These are phyloP conservation scores for Exserohilum rostratum DNA, from an alignment of 2,329 filamentous ascomycete species.

Conservation along the genomic window DNA sequence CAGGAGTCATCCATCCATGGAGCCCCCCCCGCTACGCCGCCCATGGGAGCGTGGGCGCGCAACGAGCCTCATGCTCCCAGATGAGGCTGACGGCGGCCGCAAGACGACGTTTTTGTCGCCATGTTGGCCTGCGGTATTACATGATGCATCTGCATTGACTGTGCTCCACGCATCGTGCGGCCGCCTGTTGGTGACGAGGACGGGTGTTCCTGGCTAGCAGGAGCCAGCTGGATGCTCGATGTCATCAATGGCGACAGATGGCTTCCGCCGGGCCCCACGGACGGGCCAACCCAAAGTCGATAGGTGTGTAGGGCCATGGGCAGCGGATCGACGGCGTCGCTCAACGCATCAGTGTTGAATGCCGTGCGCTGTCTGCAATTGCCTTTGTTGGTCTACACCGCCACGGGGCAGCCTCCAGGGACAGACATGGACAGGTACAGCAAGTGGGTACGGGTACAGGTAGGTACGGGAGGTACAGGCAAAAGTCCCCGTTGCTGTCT, in stretches of 20 bases:
- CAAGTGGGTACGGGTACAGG: conserved; percentile 31
- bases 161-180: conserved; percentile 8
- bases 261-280: conserved; percentile 8
- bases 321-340: conserved; percentile 4
- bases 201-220: conserved; percentile 17
- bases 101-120: not conserved
- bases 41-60: conserved; percentile 17
- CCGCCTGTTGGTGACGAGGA: conserved; percentile 12
- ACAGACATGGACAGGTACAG: conserved; percentile 24
- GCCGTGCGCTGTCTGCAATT: conserved; percentile 32
- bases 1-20: conserved; percentile 5
- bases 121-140: not conserved
- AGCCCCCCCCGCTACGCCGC: not conserved
- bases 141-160: too few species aligned
- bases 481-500: too few species aligned
- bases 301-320: conserved; percentile 24
- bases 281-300: conserved; percentile 26
- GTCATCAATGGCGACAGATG: conserved; percentile 22
- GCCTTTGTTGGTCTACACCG: conserved; percentile 40
- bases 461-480: too few species aligned
- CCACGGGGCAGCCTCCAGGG: conserved; percentile 31
- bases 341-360: conserved; percentile 12
- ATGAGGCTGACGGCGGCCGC: not conserved
- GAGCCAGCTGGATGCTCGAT: conserved; percentile 14
- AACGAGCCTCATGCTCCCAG: conserved; percentile 8